A percentile compares a stretch with the other conserved stretches of the same genome.
Evolutionary conservation across 768 basidiomycete genomes (phyloP).

Genomic region (Favolaschia claudopus): DNA sequence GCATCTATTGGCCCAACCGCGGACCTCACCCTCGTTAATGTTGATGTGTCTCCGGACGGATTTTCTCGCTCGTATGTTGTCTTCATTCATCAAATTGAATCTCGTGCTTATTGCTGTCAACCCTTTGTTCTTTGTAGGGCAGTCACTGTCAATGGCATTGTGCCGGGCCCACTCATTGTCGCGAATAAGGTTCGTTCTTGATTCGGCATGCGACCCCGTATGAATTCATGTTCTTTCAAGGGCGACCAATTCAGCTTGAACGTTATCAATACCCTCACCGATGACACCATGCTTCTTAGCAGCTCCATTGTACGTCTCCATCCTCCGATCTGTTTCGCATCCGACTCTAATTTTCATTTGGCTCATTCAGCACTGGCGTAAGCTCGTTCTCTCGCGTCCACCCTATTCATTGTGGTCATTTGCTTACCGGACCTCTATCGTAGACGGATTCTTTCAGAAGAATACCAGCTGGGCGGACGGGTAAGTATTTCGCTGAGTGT

Average conservation of each 20-base stretch:
- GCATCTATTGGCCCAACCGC: conserved; percentile 2
- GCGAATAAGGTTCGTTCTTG: background rate
- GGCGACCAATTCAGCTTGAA: background rate
- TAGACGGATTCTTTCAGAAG: background rate
- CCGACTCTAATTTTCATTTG: conserved; percentile 38
- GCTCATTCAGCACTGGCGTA: background rate
- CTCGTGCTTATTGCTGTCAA: conserved; percentile 43
- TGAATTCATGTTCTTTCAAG: background rate
- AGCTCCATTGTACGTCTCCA: too few species aligned
- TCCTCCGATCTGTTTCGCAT: too few species aligned
- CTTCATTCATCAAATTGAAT: too few species aligned
- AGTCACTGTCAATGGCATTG: background rate
- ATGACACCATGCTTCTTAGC: conserved; percentile 42
- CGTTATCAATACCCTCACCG: conserved; percentile 41
- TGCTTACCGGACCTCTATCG: too few species aligned
- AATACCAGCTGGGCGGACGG: background rate
- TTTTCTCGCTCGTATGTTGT: conserved; percentile 32
- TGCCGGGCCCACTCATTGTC: background rate
- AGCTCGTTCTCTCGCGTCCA: too few species aligned
- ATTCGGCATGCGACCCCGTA: background rate
- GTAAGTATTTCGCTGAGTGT: too few species aligned
- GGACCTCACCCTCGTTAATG: conserved; percentile 40
- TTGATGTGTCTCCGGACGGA: conserved; percentile 45
- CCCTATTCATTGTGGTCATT: too few species aligned
- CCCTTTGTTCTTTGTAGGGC: conserved; percentile 22